These are phyloP conservation scores for Hawksworthiomyces lignivorus DNA, from an alignment of 2,329 filamentous ascomycete species.

Conservation along the genomic window DNA sequence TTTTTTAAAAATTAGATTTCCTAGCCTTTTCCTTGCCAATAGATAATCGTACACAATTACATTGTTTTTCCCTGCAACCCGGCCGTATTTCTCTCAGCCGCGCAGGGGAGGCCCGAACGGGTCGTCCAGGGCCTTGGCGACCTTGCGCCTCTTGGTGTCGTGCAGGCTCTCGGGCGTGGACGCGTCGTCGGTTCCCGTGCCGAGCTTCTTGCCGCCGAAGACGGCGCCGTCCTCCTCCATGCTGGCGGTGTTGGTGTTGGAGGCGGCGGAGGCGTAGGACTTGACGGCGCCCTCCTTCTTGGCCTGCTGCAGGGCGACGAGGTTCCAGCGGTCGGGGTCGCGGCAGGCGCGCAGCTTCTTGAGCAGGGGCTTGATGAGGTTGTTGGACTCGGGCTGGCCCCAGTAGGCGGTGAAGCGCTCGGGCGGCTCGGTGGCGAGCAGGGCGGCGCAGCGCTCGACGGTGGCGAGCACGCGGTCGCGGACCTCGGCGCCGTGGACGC, in stretches of 20 bases:
- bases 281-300: slow-evolving; percentile 46
- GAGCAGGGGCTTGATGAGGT: slow-evolving; percentile 49
- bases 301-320: slow-evolving; percentile 60
- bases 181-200: slow-evolving; percentile 7
- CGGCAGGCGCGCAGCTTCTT: slow-evolving; percentile 66
- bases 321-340: slow-evolving; percentile 65
- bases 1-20: too few species aligned
- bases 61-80: too few species aligned
- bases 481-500: slow-evolving; percentile 21
- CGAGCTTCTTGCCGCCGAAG: slow-evolving; percentile 26
- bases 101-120: slow-evolving; percentile 38
- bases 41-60: too few species aligned
- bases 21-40: too few species aligned
- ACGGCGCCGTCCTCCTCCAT: slow-evolving; percentile 34
- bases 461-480: slow-evolving; percentile 42
- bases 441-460: slow-evolving; percentile 43
- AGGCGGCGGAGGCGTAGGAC: slow-evolving; percentile 14
- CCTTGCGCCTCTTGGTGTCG: slow-evolving; percentile 39
- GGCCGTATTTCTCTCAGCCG: too few species aligned
- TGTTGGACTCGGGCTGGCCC: slow-evolving; percentile 39
- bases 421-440: slow-evolving; percentile 50
- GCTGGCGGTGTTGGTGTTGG: slow-evolving; percentile 7
- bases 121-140: slow-evolving; percentile 32
- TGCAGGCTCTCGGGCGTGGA: slow-evolving; percentile 5
- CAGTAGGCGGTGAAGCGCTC: slow-evolving; percentile 48